Evolutionary conservation across 2,329 filamentous ascomycete species (phyloP).

Genomic region (Sporothrix brunneoviolacea): DNA sequence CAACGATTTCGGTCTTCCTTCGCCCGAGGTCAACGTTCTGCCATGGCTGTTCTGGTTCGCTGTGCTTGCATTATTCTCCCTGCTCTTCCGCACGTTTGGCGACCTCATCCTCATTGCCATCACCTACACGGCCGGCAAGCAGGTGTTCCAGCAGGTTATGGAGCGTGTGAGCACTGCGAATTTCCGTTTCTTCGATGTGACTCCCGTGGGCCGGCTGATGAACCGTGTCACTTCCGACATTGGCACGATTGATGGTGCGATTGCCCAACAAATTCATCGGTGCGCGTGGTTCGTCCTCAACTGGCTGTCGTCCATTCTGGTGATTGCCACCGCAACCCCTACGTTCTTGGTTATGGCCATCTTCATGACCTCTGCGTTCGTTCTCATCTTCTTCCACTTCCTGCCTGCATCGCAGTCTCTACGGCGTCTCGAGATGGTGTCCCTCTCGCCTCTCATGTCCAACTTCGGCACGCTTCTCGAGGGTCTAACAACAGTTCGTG

Average conservation of each 20-base stretch:
- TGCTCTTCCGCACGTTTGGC: slow-evolving; percentile 53
- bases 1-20: slow-evolving; percentile 46
- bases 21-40: slow-evolving; percentile 57
- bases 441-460: slow-evolving; percentile 78
- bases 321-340: slow-evolving; percentile 75
- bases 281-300: slow-evolving; percentile 65
- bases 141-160: slow-evolving; percentile 68
- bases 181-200: slow-evolving; percentile 87
- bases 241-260: slow-evolving; percentile 80
- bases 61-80: slow-evolving; percentile 54
- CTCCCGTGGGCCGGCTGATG: slow-evolving; percentile 83
- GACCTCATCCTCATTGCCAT: slow-evolving; percentile 68
- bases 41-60: slow-evolving; percentile 72
- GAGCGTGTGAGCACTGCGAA: slow-evolving; percentile 68
- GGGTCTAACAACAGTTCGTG: slow-evolving; percentile 78
- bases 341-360: slow-evolving; percentile 67
- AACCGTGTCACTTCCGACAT: slow-evolving; percentile 89
- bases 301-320: slow-evolving; percentile 64
- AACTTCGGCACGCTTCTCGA: slow-evolving; percentile 87
- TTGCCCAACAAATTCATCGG: slow-evolving; percentile 64
- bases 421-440: slow-evolving; percentile 81
- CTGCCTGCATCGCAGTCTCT: slow-evolving; percentile 78
- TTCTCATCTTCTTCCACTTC: slow-evolving; percentile 69
- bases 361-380: slow-evolving; percentile 59
- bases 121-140: slow-evolving; percentile 68